Evolutionary conservation across 306 rosid genomes (phyloP).

Genomic region (Biancaea sappan): DNA sequence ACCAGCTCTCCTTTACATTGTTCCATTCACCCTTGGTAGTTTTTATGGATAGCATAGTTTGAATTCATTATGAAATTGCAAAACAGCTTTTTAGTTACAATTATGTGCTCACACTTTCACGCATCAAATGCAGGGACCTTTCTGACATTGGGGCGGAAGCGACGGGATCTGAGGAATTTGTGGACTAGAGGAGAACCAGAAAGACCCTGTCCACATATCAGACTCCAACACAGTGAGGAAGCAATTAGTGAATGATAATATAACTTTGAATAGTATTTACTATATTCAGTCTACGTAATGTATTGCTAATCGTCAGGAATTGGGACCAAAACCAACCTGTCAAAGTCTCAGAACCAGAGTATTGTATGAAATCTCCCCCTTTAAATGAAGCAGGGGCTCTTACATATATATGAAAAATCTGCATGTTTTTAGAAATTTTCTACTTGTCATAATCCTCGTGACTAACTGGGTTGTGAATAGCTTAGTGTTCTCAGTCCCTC

Average conservation of each 20-base stretch:
- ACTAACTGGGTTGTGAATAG: background rate
- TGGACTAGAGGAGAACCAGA: slow-evolving; percentile 65
- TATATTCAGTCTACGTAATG: slow-evolving; percentile 11
- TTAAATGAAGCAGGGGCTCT: background rate
- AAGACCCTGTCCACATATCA: slow-evolving; percentile 56
- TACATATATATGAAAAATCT: background rate
- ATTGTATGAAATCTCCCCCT: background rate
- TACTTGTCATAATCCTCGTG: background rate
- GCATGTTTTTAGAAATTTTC: background rate
- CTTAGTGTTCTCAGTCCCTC: background rate
- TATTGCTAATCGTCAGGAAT: slow-evolving; percentile 12
- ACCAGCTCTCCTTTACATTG: slow-evolving; percentile 72
- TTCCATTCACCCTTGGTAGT: slow-evolving; percentile 73
- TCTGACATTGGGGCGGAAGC: slow-evolving; percentile 58
- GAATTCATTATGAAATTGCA: background rate
- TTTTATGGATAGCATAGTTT: background rate
- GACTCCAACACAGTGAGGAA: slow-evolving; percentile 45
- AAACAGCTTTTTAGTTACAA: background rate
- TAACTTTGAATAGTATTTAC: slow-evolving; percentile 10
- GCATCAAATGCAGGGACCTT: slow-evolving; percentile 53
- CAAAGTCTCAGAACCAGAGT: background rate
- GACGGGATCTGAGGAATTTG: slow-evolving; percentile 57
- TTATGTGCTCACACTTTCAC: background rate
- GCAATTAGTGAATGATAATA: slow-evolving; percentile 35
- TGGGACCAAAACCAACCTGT: background rate